Percentiles rank a stretch among this genome's conserved stretches.
Evolutionary conservation across 106 monocot species (phyloP).

Genomic region (Dioscorea dumetorum): DNA sequence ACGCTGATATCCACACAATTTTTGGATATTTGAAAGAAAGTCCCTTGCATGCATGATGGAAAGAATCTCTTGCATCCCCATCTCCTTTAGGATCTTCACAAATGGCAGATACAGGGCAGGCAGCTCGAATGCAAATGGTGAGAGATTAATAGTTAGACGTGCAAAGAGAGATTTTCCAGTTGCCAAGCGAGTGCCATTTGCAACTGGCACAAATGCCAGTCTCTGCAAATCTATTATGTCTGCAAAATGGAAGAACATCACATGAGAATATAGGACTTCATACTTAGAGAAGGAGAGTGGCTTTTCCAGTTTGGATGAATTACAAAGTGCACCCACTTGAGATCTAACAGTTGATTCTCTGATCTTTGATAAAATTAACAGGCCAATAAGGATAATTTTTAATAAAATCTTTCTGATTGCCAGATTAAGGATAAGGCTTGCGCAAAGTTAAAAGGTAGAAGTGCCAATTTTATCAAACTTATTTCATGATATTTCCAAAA

Average conservation of each 20-base stretch:
- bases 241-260: conserved; percentile 21
- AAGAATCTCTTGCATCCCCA: conserved; percentile 79
- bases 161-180: conserved; percentile 72
- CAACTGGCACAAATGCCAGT: conserved; percentile 84
- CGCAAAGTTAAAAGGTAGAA: too few species aligned
- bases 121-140: conserved; percentile 98
- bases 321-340: too few species aligned
- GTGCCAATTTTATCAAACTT: too few species aligned
- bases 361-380: too few species aligned
- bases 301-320: background rate
- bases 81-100: conserved; percentile 80
- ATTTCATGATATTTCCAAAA: too few species aligned
- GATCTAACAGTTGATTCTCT: too few species aligned
- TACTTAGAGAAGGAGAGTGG: background rate
- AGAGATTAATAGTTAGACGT: conserved; percentile 71
- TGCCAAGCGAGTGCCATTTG: conserved; percentile 97
- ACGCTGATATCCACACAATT: conserved; percentile 83
- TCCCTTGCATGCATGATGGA: conserved; percentile 64
- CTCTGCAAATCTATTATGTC: conserved; percentile 70
- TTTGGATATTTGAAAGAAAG: conserved; percentile 66
- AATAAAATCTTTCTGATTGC: too few species aligned
- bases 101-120: conserved; percentile 75
- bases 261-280: background rate
- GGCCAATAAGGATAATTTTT: too few species aligned
- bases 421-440: too few species aligned